Conservation (phyloP, 129 eudicot species). For the Flaveria brownii region DNA sequence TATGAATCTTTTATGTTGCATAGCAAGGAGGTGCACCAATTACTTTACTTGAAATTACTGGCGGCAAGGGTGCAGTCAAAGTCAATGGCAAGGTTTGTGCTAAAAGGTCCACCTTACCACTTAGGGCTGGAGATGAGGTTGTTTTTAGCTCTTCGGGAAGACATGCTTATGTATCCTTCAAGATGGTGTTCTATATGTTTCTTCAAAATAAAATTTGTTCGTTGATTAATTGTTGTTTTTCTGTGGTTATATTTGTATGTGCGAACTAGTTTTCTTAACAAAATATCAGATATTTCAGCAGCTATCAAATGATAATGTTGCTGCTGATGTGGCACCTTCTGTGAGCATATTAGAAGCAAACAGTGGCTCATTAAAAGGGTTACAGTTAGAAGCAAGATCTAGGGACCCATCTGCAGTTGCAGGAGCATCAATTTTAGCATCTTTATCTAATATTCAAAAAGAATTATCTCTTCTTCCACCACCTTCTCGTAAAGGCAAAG, state of each 20-base stretch:
- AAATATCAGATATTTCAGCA: constrained; percentile 64
- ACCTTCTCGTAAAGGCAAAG: constrained; percentile 59
- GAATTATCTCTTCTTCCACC: constrained; percentile 68
- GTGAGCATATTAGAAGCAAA: constrained; percentile 72
- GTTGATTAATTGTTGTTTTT: neutral
- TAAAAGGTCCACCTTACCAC: constrained; percentile 60
- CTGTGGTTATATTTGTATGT: neutral
- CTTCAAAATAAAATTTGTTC: neutral
- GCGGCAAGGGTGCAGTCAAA: constrained; percentile 76
- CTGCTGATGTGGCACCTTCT: constrained; percentile 54
- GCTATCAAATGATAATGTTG: constrained; percentile 45
- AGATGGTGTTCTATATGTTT: neutral
- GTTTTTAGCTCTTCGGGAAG: constrained; percentile 70
- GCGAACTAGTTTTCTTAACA: constrained; percentile 50
- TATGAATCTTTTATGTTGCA: constrained; percentile 16
- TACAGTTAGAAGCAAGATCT: constrained; percentile 61
- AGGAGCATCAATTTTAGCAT: constrained; percentile 86
- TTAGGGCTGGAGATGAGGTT: constrained; percentile 85
- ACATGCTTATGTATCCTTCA: constrained; percentile 91
- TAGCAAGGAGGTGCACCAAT: constrained; percentile 65
- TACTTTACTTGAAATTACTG: constrained; percentile 76
- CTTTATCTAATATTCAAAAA: constrained; percentile 60
- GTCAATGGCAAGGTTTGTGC: constrained; percentile 66
- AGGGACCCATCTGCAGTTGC: constrained; percentile 83
- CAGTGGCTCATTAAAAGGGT: constrained; percentile 58